Evolutionary conservation across 2,329 filamentous ascomycete species (phyloP), one percentile per base, ranked within the genome.

Genomic region (Volutella citrinella): DNA sequence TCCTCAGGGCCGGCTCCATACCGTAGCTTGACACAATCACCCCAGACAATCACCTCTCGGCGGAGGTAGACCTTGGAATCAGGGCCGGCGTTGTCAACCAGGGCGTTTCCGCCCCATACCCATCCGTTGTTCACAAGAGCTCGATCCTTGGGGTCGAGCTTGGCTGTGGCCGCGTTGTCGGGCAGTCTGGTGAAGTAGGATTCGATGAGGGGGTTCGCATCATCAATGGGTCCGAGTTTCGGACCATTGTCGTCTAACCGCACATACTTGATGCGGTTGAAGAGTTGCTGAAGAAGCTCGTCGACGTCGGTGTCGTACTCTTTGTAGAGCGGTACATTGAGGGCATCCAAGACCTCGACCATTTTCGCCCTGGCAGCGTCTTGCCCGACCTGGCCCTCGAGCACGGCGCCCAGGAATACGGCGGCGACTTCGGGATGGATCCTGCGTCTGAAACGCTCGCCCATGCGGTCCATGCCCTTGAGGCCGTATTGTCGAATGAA

Each of bases 51-150:
- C 41, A 98, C 88, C 61, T 98, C 89, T 48, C 93, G 80, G 32
- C 88, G 80, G n/a, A 98, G 75, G 55, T 98, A 98, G n/a, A 91
- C 89, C 36, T 83, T 82, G 8, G 91, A 95, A 28, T 86, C 72
- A 0, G 89, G 84, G 0, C 94, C 94, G 19, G 93, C 93, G 54
- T 97, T 93, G 65, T 98, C 93, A 26, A 87, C 76, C 63, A 97
- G 76, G 3, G 93, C 91, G 64, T 97, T 94, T 6, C 91, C 91
- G 38, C 87, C 91, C 93, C 93, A 98, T 8, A 98, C 90, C 93
- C 93, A 98, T 26, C 93, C 93, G 56, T 98, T 98, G 64, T 97
- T 97, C 24, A 83, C 90, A 32, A 98, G 67, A 4, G 87, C 87
- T 27, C 95, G 72, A 26, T 89, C 83, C 37, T 83, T 82, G 3